Conservation (phyloP, 176 grass and related monocot genomes). For the Aechmea fasciata region DNA sequence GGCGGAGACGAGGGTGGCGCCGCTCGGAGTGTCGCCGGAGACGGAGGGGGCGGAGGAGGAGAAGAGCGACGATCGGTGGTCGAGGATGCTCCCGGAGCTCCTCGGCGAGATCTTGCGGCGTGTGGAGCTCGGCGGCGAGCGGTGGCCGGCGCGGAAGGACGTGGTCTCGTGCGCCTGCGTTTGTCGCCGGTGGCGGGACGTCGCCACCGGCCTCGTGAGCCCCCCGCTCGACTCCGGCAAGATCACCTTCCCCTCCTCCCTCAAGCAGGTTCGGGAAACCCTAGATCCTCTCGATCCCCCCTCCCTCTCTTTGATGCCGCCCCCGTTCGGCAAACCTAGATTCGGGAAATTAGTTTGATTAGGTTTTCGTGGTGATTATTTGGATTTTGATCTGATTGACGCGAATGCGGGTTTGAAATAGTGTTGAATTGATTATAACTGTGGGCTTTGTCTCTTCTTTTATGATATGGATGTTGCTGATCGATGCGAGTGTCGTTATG, state of each 20-base stretch:
- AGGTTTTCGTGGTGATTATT: background rate
- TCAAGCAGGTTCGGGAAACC: conserved; percentile 60
- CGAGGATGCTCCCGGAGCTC: conserved; percentile 61
- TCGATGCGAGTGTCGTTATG: background rate
- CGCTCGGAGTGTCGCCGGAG: conserved; percentile 21
- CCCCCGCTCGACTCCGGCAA: conserved; percentile 64
- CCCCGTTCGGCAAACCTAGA: background rate
- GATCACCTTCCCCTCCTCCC: conserved; percentile 87
- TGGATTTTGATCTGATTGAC: background rate
- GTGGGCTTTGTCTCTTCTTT: background rate
- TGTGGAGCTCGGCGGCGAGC: conserved; percentile 62
- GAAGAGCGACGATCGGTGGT: conserved; percentile 63
- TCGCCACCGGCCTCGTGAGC: conserved; percentile 37
- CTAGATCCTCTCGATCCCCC: background rate
- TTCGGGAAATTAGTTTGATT: background rate
- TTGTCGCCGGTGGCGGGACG: conserved; percentile 65
- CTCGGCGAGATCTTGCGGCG: conserved; percentile 59
- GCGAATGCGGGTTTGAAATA: background rate
- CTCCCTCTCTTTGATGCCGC: too few relatives aligned
- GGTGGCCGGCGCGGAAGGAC: conserved; percentile 74
- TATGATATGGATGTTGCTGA: background rate
- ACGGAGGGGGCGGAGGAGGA: conserved; percentile 3
- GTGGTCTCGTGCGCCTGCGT: conserved; percentile 77
- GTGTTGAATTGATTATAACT: background rate
- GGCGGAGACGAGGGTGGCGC: conserved; percentile 40